Conservation (phyloP, 1,139 yeast species). For the Pichia sorboxylosa region DNA sequence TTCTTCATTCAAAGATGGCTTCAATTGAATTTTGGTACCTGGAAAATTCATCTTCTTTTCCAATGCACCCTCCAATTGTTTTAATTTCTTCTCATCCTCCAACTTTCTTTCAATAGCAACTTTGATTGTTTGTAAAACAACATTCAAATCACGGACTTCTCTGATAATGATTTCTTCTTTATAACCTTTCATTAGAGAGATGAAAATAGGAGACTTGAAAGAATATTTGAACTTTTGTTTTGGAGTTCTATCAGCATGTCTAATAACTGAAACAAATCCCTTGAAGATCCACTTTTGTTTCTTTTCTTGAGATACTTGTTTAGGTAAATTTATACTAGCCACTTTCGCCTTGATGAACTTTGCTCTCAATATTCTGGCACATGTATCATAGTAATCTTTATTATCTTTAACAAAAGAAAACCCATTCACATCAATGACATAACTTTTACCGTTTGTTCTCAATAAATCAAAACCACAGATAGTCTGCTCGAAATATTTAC, state of each 20-base stretch:
- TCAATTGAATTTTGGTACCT: constrained; percentile 92
- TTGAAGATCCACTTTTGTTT: constrained; percentile 96
- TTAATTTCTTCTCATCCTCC: constrained; percentile 71
- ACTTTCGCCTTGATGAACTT: constrained; percentile 54
- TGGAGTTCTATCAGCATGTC: constrained; percentile 99
- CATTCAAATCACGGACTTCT: constrained; percentile 73
- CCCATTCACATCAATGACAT: constrained; percentile 95
- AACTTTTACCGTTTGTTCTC: constrained; percentile 79
- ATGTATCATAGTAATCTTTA: constrained; percentile 69
- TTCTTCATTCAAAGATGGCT: constrained; percentile 65
- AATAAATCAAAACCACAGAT: constrained; percentile 95
- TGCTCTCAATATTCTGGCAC: constrained; percentile 67
- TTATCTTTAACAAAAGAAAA: constrained; percentile 96
- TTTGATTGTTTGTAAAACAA: constrained; percentile 75
- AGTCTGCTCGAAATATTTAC: constrained; percentile 76
- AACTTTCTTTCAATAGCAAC: constrained; percentile 67
- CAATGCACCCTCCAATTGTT: constrained; percentile 68
- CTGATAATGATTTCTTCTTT: constrained; percentile 92
- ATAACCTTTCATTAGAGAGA: constrained; percentile 83
- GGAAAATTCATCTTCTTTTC: constrained; percentile 85
- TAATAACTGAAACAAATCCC: constrained; percentile 80
- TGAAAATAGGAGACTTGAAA: constrained; percentile 76
- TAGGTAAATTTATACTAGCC: constrained; percentile 4
- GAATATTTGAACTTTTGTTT: constrained; percentile 96
- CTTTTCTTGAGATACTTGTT: constrained; percentile 35